Conservation (phyloP, 805 yeast genomes). For the Cyberlindnera petersonii region DNA sequence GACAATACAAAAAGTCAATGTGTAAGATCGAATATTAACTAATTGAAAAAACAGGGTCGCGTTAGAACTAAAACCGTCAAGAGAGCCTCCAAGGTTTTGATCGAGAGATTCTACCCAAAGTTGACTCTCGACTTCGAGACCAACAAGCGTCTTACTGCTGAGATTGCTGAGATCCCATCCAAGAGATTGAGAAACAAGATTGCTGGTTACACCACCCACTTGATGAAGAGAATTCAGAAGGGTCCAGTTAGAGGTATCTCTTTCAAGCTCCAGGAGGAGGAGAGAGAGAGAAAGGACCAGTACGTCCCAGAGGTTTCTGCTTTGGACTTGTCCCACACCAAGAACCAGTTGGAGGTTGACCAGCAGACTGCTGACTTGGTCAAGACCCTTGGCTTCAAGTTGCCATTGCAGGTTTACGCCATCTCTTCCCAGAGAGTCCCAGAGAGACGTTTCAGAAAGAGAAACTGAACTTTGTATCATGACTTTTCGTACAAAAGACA, state of each 20-base stretch:
- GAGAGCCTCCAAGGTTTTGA: constrained; percentile 99
- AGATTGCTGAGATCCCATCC: constrained; percentile 98
- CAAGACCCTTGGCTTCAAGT: constrained; percentile 86
- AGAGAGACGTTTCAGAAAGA: constrained; percentile 88
- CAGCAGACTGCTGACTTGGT: constrained; percentile 94
- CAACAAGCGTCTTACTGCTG: constrained; percentile 99
- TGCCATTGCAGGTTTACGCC: constrained; percentile 81
- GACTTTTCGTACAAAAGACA: constrained; percentile 21
- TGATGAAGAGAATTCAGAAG: constrained; percentile 99
- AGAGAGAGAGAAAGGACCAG: constrained; percentile 99
- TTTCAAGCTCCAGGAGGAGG: constrained; percentile 99
- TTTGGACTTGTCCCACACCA: constrained; percentile 94
- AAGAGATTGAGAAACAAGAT: constrained; percentile 99
- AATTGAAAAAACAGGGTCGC: constrained; percentile 83
- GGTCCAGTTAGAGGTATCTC: constrained; percentile 99
- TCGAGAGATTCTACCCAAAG: constrained; percentile 99
- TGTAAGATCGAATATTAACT: constrained; percentile 20
- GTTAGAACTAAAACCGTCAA: constrained; percentile 99
- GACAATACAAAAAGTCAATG: background rate
- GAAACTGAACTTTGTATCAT: constrained; percentile 52
- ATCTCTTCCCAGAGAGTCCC: constrained; percentile 85
- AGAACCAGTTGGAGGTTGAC: constrained; percentile 95
- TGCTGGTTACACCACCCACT: constrained; percentile 99
- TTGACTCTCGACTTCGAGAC: constrained; percentile 98
- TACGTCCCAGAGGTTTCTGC: constrained; percentile 99